These are phyloP conservation scores for Apiotrichum sp. DNA, from an alignment of 1,284 basidiomycete species.

Conservation along the genomic window DNA sequence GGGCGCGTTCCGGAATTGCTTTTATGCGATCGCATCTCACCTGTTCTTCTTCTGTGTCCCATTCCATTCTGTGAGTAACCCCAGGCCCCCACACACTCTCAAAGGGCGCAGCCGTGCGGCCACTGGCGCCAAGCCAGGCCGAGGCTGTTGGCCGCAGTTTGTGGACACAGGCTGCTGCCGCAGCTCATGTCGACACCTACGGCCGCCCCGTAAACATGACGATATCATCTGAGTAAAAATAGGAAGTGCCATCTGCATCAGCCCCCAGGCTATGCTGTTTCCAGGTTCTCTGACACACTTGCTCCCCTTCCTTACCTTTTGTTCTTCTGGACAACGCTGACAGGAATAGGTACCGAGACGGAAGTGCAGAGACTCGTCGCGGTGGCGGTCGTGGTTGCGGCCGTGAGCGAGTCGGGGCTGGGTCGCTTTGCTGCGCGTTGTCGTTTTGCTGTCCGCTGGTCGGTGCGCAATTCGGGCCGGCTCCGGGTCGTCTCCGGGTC, in stretches of 20 bases:
- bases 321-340: background rate
- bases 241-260: constrained; percentile 30
- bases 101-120: background rate
- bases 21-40: background rate
- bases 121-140: background rate
- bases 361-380: too few species aligned
- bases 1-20: background rate
- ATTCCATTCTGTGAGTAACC: background rate
- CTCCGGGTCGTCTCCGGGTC: too few species aligned
- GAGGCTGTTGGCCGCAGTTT: background rate
- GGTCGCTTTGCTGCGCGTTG: too few species aligned
- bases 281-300: constrained; percentile 26
- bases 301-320: background rate
- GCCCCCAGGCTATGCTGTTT: constrained; percentile 26
- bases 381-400: too few species aligned
- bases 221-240: constrained; percentile 28
- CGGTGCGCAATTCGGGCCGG: too few species aligned
- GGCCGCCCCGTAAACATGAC: constrained; percentile 9
- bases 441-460: too few species aligned
- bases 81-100: too few species aligned
- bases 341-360: too few species aligned
- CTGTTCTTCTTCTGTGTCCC: background rate
- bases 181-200: too few species aligned
- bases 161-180: too few species aligned
- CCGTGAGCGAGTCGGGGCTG: too few species aligned